These are phyloP conservation scores for Podospora pseudopauciseta DNA, from an alignment of 495 filamentous ascomycete species.

Conservation along the genomic window DNA sequence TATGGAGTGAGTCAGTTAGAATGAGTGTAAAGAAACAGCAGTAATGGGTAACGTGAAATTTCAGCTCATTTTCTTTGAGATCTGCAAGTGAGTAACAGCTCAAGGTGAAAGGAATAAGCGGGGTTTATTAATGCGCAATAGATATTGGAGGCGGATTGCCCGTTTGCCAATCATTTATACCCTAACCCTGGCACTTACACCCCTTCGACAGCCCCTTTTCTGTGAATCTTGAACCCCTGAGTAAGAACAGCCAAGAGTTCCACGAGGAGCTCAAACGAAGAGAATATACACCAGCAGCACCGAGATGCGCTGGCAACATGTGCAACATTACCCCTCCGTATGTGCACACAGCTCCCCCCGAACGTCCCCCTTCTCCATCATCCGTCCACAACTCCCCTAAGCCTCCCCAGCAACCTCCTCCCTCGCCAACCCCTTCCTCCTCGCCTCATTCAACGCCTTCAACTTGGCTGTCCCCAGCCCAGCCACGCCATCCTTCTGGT, in stretches of 20 bases:
- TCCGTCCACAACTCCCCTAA: background rate
- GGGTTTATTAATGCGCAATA: background rate
- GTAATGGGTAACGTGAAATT: background rate
- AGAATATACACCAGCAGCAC: background rate
- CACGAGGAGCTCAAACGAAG: background rate
- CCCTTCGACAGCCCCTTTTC: background rate
- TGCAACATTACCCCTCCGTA: background rate
- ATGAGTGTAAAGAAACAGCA: background rate
- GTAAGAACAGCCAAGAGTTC: background rate
- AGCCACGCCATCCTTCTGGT: slow-evolving; percentile 75
- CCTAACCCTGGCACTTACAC: background rate
- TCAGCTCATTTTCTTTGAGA: background rate
- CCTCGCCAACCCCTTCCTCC: slow-evolving; percentile 29
- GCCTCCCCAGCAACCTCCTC: slow-evolving; percentile 2
- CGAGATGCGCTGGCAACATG: background rate
- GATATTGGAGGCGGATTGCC: background rate
- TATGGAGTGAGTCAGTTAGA: too few relatives aligned
- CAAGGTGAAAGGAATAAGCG: background rate
- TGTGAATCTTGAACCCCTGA: background rate
- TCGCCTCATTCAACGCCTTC: slow-evolving; percentile 60
- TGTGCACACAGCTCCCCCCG: background rate
- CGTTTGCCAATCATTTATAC: background rate
- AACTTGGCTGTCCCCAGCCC: slow-evolving; percentile 86
- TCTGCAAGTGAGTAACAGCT: background rate
- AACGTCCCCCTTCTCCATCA: background rate